Evolutionary conservation across 2,329 filamentous ascomycete genomes (phyloP).

Genomic region (Pezicula radicicola): DNA sequence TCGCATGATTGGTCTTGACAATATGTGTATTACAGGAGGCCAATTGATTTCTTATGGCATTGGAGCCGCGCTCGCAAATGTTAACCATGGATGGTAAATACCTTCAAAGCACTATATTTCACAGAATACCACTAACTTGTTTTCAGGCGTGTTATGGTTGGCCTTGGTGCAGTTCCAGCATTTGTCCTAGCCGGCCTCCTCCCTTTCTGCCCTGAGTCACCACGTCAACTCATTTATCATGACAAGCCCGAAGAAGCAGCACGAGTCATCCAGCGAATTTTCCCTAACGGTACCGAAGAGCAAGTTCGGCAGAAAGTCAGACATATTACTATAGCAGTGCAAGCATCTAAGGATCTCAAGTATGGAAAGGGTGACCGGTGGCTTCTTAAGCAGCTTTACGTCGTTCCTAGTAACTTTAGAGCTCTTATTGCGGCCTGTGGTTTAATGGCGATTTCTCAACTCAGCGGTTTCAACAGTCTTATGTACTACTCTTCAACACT

Average conservation of each 20-base stretch:
- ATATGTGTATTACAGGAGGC: slow-evolving; percentile 41
- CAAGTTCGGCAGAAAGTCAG: slow-evolving; percentile 42
- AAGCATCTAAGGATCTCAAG: slow-evolving; percentile 35
- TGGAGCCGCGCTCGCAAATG: slow-evolving; percentile 36
- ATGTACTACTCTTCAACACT: slow-evolving; percentile 42
- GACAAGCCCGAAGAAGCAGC: slow-evolving; percentile 32
- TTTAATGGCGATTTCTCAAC: slow-evolving; percentile 48
- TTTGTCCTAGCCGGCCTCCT: slow-evolving; percentile 40
- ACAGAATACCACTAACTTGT: too few species aligned
- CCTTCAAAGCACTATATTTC: too few species aligned
- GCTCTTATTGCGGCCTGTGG: slow-evolving; percentile 43
- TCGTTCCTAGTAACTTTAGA: slow-evolving; percentile 38
- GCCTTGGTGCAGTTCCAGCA: slow-evolving; percentile 40
- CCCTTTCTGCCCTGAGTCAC: slow-evolving; percentile 44
- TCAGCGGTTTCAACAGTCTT: slow-evolving; percentile 42
- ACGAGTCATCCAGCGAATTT: slow-evolving; percentile 36
- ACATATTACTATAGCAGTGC: slow-evolving; percentile 36
- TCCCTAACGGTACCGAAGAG: slow-evolving; percentile 36
- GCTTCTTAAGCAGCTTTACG: slow-evolving; percentile 43
- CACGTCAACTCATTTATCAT: slow-evolving; percentile 42
- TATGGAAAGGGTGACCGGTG: slow-evolving; percentile 37
- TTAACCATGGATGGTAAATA: slow-evolving; percentile 37
- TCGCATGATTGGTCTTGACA: slow-evolving; percentile 45
- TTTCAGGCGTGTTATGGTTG: neutral
- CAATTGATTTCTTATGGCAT: slow-evolving; percentile 39